These are phyloP conservation scores for Stagonosporopsis chrysanthemi DNA, from an alignment of 2,329 filamentous ascomycete genomes.

Conservation along the genomic window DNA sequence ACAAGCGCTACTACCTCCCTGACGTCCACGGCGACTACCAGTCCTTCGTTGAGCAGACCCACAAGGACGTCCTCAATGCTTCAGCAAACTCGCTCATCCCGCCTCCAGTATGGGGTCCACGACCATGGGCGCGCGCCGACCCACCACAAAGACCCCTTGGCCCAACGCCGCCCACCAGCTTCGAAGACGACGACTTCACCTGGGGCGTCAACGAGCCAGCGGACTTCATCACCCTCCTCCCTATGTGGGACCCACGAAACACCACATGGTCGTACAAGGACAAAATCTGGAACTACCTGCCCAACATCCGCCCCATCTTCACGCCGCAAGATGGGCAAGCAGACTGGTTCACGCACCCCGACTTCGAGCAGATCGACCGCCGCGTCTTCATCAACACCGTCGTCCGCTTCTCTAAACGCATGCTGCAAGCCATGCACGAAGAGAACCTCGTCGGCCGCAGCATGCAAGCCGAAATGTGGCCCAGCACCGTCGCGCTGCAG, in stretches of 20 bases:
- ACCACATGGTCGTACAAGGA: conserved; percentile 75
- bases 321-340: conserved; percentile 78
- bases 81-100: conserved; percentile 50
- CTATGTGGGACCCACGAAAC: conserved; percentile 86
- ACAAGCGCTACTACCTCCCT: conserved; percentile 64
- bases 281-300: conserved; percentile 60
- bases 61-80: conserved; percentile 51
- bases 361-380: conserved; percentile 64
- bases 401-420: conserved; percentile 78
- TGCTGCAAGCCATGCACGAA: conserved; percentile 87
- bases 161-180: conserved; percentile 71
- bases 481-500: conserved; percentile 83
- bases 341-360: conserved; percentile 61
- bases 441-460: conserved; percentile 88
- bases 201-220: conserved; percentile 94
- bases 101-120: conserved; percentile 83
- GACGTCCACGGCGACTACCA: conserved; percentile 59
- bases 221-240: conserved; percentile 90
- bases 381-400: conserved; percentile 90
- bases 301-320: conserved; percentile 75
- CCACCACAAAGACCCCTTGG: conserved; percentile 80
- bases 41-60: conserved; percentile 54
- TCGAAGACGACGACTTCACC: conserved; percentile 79
- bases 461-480: conserved; percentile 98
- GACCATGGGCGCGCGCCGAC: conserved; percentile 63